These are phyloP conservation scores for Coemansia sp. DNA, from an alignment of 192 early-diverging fungal genomes.

Conservation along the genomic window DNA sequence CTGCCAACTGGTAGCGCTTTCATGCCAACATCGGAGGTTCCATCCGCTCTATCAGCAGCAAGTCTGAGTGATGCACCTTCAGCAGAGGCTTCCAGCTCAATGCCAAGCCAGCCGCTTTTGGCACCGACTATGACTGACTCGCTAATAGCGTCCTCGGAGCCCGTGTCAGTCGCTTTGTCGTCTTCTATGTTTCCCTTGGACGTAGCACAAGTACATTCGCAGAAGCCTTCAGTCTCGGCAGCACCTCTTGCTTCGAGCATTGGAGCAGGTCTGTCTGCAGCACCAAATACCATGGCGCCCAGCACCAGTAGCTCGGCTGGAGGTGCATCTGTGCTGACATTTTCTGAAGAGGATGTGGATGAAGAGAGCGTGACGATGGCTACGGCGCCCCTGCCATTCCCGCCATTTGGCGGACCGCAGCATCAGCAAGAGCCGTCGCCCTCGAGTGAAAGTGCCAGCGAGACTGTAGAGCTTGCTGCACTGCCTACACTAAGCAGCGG, in stretches of 20 bases:
- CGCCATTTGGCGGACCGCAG: slow-evolving; percentile 37
- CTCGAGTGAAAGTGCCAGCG: neutral
- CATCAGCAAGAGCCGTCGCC: slow-evolving; percentile 10
- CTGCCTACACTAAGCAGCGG: neutral
- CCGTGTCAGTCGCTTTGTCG: neutral
- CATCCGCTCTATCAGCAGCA: neutral
- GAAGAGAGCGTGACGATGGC: slow-evolving; percentile 28
- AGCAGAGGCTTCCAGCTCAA: neutral
- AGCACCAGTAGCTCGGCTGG: neutral
- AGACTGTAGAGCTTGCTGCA: neutral
- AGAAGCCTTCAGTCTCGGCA: neutral
- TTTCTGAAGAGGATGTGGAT: neutral
- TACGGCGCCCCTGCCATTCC: slow-evolving; percentile 37
- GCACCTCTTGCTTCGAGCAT: neutral
- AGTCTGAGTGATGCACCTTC: neutral
- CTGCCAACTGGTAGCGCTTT: neutral
- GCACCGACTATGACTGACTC: neutral
- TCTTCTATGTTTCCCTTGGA: slow-evolving; percentile 3
- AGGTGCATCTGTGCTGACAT: neutral
- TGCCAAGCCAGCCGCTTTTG: neutral
- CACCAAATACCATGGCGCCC: neutral
- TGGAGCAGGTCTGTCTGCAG: neutral
- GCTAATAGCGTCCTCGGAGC: neutral
- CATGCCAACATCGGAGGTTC: neutral
- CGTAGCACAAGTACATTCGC: neutral